These are phyloP conservation scores for Ophiostoma ulmi DNA, from an alignment of 2,329 filamentous ascomycete species.

Conservation along the genomic window DNA sequence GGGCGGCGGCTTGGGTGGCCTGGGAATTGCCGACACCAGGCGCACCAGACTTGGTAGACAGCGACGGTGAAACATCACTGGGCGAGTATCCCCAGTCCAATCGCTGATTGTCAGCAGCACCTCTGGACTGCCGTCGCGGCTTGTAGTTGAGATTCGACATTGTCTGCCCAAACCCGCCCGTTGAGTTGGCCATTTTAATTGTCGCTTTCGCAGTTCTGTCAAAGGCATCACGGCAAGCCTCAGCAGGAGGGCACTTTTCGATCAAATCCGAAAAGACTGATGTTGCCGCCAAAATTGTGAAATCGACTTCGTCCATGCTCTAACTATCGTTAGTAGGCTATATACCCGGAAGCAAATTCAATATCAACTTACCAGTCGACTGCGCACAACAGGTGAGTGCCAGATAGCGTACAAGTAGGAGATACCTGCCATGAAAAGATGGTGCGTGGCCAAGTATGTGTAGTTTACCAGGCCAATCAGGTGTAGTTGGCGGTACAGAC, in stretches of 20 bases:
- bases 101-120: constrained; percentile 29
- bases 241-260: constrained; percentile 89
- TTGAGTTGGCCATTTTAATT: constrained; percentile 87
- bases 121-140: constrained; percentile 30
- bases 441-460: constrained; percentile 90
- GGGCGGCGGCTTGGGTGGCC: background rate
- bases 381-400: constrained; percentile 86
- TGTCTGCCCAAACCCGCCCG: constrained; percentile 66
- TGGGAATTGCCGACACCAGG: background rate
- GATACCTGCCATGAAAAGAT: constrained; percentile 94
- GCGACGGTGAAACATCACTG: constrained; percentile 18
- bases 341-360: constrained; percentile 34
- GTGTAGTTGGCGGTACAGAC: constrained; percentile 81
- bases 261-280: constrained; percentile 89
- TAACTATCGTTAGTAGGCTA: background rate
- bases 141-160: constrained; percentile 20
- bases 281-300: constrained; percentile 86
- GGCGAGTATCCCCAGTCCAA: constrained; percentile 25
- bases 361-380: constrained; percentile 53
- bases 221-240: constrained; percentile 91
- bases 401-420: constrained; percentile 96
- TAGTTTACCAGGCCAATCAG: constrained; percentile 87
- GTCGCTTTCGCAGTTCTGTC: constrained; percentile 93
- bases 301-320: constrained; percentile 94
- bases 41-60: constrained; percentile 26